Evolutionary conservation across 2,329 filamentous ascomycete genomes (phyloP), one percentile per base, ranked within the genome.

Genomic region (Thelonectria blattea): DNA sequence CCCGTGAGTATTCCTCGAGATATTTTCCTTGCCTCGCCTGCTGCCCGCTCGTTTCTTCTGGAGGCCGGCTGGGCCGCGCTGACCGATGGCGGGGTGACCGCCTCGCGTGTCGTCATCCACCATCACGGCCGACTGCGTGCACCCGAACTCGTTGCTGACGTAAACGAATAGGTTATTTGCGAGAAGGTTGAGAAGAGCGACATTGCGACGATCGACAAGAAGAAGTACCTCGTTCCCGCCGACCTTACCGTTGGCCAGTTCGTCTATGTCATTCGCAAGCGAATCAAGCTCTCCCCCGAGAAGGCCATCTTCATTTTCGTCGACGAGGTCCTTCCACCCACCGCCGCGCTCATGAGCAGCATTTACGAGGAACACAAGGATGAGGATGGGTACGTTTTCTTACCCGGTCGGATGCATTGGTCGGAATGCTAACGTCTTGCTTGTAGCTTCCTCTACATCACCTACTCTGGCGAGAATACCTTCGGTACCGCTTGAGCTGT

Each of bases 291-390:
- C 70, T 97, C 93, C 56, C 95, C 95, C 32, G 95, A 99, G 85
- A 99, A 99, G 87, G 95, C 95, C 77, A 99, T 99, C 83, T 99
- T 99, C 86, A 98, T 99, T 86, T 99, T 98, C 81, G 95, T 99
- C 75, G 94, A 98, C 78, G 95, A 98, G 82, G 94, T 97, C 52
- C 86, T 99, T 58, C 95, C 95, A 52, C 95, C 95, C 3, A 98
- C 95, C 9, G 95, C 95, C 61, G 95, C 95, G 61, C 88, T 99
- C 55, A 99, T 99, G 95, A 97, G 93, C 84, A 96, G 91, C 79
- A 98, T 99, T 81, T 99, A 99, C 79, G 95, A 99, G 80, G 94
- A 98, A 80, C 95, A 99, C 88, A 98, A 99, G 85, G 88, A 90
- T 68, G 86, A 90, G 76, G 88, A 90, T 73, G 87, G 87, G 83